Conservation (phyloP, 345 rosid genomes). For the Salix koriyanagi region DNA sequence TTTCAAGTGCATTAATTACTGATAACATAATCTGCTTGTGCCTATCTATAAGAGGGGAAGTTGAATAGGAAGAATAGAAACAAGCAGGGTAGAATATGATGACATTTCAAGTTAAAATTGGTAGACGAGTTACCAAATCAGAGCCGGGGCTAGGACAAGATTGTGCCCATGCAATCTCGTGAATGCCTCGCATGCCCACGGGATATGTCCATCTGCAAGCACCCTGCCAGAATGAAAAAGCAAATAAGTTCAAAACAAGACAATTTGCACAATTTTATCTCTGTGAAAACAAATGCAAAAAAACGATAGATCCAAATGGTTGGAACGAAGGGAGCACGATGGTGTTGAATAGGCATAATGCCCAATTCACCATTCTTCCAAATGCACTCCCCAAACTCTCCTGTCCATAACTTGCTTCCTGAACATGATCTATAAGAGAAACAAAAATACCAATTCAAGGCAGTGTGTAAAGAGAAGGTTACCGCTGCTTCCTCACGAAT, state of each 20-base stretch:
- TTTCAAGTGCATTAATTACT: background rate
- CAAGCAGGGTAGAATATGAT: background rate
- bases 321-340: no score
- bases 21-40: background rate
- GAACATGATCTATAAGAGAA: background rate
- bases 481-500: constrained; percentile 95
- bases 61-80: background rate
- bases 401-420: no score
- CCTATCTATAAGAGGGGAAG: background rate
- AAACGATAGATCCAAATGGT: background rate
- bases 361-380: no score
- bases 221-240: constrained; percentile 46
- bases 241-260: background rate
- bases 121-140: constrained; percentile 52
- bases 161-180: constrained; percentile 68
- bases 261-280: background rate
- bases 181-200: constrained; percentile 99
- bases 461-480: constrained; percentile 2
- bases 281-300: background rate
- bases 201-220: constrained; percentile 93
- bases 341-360: no score
- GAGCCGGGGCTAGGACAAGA: constrained; percentile 60
- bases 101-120: background rate
- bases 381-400: no score
- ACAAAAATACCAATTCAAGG: background rate